Evolutionary conservation across 176 grass and related monocot genomes (phyloP), one percentile per base, ranked within the genome.

Genomic region (Eragrostis curvula): DNA sequence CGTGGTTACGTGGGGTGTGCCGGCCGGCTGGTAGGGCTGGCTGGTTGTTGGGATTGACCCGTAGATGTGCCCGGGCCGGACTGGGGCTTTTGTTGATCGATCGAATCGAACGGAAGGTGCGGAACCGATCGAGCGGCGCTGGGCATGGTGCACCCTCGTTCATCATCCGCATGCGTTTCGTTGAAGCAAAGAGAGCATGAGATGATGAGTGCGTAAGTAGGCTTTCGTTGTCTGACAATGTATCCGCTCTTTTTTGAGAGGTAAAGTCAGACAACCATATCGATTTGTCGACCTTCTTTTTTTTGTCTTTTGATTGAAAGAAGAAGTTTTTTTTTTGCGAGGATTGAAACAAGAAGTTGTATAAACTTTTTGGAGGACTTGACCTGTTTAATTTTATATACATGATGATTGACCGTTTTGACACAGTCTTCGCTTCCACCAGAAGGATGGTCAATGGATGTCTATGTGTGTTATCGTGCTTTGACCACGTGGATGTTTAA

Each of bases 41-140:
- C 70, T 55, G 29, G 58, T 58, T 58, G 73, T 79, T 80, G 77
- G 77, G 77, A 61, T 62, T 75, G 70, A 70, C 61, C 70, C 30
- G 50, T 75, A 20, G 62, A 60, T 69, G 29, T 27, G 70, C 44
- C 32, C 32, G 2, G 32, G n/a, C 3, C 5, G 9, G 3, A n/a
- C n/a, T n/a, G 11, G 57, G 23, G 12, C 25, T 60, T 12, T 23
- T 21, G 25, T 24, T 17, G 3, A 60, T 13, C 47, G 13, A 53
- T 53, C 18, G 5, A 18, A 55, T 78, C 86, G 3, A 1, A 71
- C 79, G 27, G 80, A 45, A 46, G 65, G 18, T 2, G 28, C 15
- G 75, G 7, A 23, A n/a, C 17, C 23, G 44, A 15, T n/a, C 1
- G 44, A 15, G 43, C 1, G 23, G 23, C 23, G 9, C 3, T 1